Conservation (phyloP, 352 stramenopile species). For the Peronospora belbahrii region DNA sequence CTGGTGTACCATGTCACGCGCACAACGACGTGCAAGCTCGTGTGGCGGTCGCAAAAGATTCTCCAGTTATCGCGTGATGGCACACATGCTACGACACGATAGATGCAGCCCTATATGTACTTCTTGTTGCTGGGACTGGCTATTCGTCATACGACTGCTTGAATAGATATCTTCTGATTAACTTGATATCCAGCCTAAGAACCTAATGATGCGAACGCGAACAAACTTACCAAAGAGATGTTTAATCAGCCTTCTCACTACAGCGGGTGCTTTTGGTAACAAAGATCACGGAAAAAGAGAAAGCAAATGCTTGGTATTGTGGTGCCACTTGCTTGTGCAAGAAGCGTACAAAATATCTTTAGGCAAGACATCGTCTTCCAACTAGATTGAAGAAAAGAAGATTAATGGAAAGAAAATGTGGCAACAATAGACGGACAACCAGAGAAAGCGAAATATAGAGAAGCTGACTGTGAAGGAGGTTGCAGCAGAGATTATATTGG, state of each 20-base stretch:
- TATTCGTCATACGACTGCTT: conserved; percentile 82
- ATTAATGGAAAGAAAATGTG: conserved; percentile 81
- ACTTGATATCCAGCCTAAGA: conserved; percentile 87
- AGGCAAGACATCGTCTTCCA: conserved; percentile 75
- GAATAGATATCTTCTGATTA: conserved; percentile 73
- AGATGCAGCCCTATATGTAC: conserved; percentile 88
- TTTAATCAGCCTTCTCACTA: too few relatives aligned
- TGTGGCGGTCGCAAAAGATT: too few relatives aligned
- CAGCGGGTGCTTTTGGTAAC: too few relatives aligned
- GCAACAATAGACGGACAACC: conserved; percentile 90
- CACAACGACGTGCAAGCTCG: too few relatives aligned
- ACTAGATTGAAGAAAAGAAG: conserved; percentile 88
- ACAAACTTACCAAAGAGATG: conserved; percentile 88
- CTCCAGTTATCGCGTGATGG: too few relatives aligned
- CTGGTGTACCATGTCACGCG: too few relatives aligned
- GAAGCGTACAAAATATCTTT: conserved; percentile 48
- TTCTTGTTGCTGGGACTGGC: conserved; percentile 87
- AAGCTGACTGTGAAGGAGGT: conserved; percentile 90
- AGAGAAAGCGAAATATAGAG: conserved; percentile 88
- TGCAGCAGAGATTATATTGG: conserved; percentile 87
- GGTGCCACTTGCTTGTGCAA: conserved; percentile 64
- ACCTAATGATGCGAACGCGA: conserved; percentile 90
- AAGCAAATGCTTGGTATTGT: conserved; percentile 89
- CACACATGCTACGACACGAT: too few relatives aligned
- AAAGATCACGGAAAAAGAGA: too few relatives aligned